A percentile compares a stretch with the other conserved stretches of the same genome.
These are phyloP conservation scores for Penicillium desertorum DNA, from an alignment of 495 filamentous ascomycete species.

Conservation along the genomic window DNA sequence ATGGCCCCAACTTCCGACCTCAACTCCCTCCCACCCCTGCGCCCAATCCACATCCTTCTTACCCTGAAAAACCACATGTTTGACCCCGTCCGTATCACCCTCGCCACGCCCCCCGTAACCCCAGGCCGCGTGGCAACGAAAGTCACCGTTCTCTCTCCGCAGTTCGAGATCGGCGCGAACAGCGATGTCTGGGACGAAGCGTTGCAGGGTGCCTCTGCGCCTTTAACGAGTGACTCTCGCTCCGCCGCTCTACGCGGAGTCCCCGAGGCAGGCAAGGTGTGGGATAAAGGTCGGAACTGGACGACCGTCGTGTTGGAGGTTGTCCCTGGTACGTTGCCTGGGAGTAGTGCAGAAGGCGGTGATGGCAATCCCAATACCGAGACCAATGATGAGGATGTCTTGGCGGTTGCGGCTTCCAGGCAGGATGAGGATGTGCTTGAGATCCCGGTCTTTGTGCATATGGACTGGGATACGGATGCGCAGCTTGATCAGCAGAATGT, in stretches of 20 bases:
- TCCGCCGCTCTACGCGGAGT: conserved; percentile 40
- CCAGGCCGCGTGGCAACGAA: conserved; percentile 73
- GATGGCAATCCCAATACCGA: conserved; percentile 11
- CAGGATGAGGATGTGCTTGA: conserved; percentile 90
- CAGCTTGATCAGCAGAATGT: conserved; percentile 61
- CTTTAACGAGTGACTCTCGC: conserved; percentile 33
- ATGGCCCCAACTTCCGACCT: conserved; percentile 39
- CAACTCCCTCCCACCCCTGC: conserved; percentile 58
- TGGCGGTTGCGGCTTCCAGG: conserved; percentile 35
- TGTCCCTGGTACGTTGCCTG: conserved; percentile 61
- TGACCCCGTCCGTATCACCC: conserved; percentile 79
- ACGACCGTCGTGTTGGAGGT: conserved; percentile 89
- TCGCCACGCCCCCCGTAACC: conserved; percentile 79
- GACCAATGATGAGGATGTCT: conserved; percentile 19
- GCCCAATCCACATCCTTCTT: conserved; percentile 77
- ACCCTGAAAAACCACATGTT: conserved; percentile 93
- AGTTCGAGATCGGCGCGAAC: conserved; percentile 93
- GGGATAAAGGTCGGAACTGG: conserved; percentile 94
- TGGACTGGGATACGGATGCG: conserved; percentile 86
- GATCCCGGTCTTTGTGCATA: conserved; percentile 87
- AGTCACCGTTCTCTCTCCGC: conserved; percentile 89
- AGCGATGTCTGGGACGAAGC: conserved; percentile 97
- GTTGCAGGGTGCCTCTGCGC: conserved; percentile 50
- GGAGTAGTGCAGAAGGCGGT: conserved; percentile 28
- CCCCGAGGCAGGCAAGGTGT: conserved; percentile 89